phyloP scores from a whole-genome alignment of 2,329 filamentous ascomycete genomes.

The Xylariomycetidae sp. region DNA sequence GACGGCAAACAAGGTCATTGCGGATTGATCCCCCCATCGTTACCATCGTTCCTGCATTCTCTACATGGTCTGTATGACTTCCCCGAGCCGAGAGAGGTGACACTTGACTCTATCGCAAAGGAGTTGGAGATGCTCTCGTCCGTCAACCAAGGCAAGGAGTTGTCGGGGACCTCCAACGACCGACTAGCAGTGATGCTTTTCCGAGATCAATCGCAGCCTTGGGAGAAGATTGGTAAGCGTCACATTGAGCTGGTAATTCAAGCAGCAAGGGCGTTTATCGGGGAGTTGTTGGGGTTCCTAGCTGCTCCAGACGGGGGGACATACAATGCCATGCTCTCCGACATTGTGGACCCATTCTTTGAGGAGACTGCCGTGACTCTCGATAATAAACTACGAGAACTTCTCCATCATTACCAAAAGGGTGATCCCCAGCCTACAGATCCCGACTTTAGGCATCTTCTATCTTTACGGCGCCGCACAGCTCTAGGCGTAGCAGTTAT shows the following conservation, averaged over 20 bases:
- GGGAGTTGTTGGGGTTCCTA: conserved; percentile 30
- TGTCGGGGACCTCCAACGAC: conserved; percentile 33
- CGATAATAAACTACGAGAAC: conserved; percentile 32
- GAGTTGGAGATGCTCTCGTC: conserved; percentile 30
- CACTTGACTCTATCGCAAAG: conserved; percentile 8
- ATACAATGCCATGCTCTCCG: conserved; percentile 16
- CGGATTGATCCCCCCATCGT: no score
- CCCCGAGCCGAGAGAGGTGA: conserved; percentile 19
- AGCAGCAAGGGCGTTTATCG: conserved; percentile 31
- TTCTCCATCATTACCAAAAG: conserved; percentile 32
- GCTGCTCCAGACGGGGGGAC: conserved; percentile 21
- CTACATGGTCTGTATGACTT: conserved; percentile 29
- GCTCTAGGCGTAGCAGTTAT: conserved; percentile 10
- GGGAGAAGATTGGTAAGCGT: conserved; percentile 31
- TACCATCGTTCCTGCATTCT: conserved; percentile 23
- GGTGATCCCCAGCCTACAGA: conserved; percentile 31
- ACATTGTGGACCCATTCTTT: conserved; percentile 21
- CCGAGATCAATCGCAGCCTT: conserved; percentile 32
- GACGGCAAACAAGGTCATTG: fast-evolving
- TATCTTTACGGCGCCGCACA: conserved; percentile 10
- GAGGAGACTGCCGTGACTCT: conserved; percentile 22
- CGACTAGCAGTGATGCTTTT: conserved; percentile 36
- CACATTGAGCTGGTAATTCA: conserved; percentile 30
- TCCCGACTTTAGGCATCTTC: conserved; percentile 22
- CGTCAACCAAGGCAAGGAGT: conserved; percentile 34